Base-by-base conservation (phyloP, 495 filamentous ascomycete genomes). In the Xylaria flabelliformis region DNA sequence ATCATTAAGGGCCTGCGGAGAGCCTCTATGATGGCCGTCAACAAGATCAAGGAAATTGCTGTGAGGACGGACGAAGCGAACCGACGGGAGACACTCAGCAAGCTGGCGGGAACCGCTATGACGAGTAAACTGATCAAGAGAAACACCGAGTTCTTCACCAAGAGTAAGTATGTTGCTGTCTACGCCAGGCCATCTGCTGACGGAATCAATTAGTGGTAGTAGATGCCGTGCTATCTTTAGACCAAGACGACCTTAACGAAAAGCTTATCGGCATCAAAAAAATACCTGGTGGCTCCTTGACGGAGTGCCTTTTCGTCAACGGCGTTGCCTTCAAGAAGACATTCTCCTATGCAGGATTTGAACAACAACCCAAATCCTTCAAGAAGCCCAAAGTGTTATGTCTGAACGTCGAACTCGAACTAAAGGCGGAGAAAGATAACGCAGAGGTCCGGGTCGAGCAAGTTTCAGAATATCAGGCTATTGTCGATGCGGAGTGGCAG, bases 261-360 rank as follows among this genome's bases (percentile, higher is more conserved):
- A 98, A 94, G 80, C 90, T 98, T 81, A 98, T 99, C 76, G 96
- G 96, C 75, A 89, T 98, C 80, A 99, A 99, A 86, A 97, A 97
- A 83, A 92, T 98, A 71, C 95, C 95, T 63, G 96, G 96, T 80
- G 96, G 96, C 83, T 97, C 94, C 59, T 89, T 99, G 24, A 95
- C 97, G 79, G 96, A 99, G 80, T 97, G 95, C 10, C 89, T 98
- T 44, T 99, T 98, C 84, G 92, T 99, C 75, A 95, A 99, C 81
- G 96, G 96, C 79, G 96, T 99, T 58, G 95, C 96, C 46, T 99
- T 99, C 87, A 99, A 99, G 88, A 99, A 99, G 87, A 99, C 96
- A 15, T 99, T 99, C 84, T 94, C 96, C 50, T 99, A 99, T 80
- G 96, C 96, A 76, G 96, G 96, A 75, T 99, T 99, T 83, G 96